These are phyloP conservation scores for Striga asiatica DNA, from an alignment of 257 asterid genomes.

Conservation along the genomic window DNA sequence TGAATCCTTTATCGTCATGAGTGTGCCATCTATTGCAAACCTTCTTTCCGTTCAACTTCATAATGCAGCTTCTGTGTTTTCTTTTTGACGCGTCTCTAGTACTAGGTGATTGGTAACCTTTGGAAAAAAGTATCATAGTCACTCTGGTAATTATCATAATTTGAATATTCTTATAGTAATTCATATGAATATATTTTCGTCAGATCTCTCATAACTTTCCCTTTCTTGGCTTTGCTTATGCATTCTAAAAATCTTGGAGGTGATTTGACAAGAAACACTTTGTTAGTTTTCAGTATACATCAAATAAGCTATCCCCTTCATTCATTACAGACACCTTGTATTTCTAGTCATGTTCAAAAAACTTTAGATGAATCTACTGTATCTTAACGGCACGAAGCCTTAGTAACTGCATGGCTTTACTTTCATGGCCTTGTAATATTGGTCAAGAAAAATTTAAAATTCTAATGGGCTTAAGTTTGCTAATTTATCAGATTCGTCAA, in stretches of 20 bases:
- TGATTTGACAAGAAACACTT: not conserved
- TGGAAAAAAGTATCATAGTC: not conserved
- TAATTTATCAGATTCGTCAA: not conserved
- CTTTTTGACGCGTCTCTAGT: not conserved
- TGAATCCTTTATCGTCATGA: not conserved
- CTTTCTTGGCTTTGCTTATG: not conserved
- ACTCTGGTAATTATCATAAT: no score
- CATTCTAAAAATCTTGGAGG: not conserved
- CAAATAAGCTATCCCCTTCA: not conserved
- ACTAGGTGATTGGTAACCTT: not conserved
- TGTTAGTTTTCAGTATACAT: not conserved
- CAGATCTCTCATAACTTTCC: not conserved
- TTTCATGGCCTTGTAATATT: not conserved
- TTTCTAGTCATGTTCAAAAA: not conserved
- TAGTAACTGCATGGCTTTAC: no score
- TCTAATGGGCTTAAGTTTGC: not conserved
- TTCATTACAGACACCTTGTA: not conserved
- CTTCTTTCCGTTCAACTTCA: not conserved
- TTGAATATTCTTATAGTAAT: no score
- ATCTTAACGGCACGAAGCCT: no score
- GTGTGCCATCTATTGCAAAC: constrained; percentile 5
- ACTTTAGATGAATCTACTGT: not conserved
- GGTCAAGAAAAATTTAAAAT: not conserved
- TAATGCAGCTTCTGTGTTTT: not conserved
- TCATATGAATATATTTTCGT: no score